Percentiles rank a stretch among this genome's conserved stretches.
phyloP scores from a whole-genome alignment of 495 filamentous ascomycete species.

The Usnea hakonensis region DNA sequence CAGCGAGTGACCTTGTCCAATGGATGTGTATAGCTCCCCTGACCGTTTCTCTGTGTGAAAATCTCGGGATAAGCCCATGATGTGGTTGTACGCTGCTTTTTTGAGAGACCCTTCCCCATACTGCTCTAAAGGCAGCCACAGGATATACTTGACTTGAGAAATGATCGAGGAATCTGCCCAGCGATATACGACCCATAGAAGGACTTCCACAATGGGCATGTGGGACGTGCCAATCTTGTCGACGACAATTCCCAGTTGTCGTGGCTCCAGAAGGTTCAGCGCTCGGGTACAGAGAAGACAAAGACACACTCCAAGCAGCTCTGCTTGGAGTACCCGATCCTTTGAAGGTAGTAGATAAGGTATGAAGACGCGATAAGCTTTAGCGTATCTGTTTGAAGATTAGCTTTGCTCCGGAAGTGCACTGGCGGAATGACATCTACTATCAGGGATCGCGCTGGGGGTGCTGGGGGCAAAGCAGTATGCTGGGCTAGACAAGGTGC shows the following conservation, averaged over 20 bases:
- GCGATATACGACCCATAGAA: slow-evolving; percentile 46
- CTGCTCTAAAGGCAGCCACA: slow-evolving; percentile 62
- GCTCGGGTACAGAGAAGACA: slow-evolving; percentile 56
- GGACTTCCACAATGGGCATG: slow-evolving; percentile 48
- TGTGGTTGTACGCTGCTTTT: slow-evolving; percentile 61
- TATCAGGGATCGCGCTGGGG: not conserved
- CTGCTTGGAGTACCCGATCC: slow-evolving; percentile 46
- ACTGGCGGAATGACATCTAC: not conserved
- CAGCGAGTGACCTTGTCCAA: slow-evolving; percentile 56
- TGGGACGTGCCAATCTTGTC: slow-evolving; percentile 31
- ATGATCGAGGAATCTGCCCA: slow-evolving; percentile 47
- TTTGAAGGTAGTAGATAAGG: slow-evolving; percentile 60
- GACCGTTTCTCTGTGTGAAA: slow-evolving; percentile 70
- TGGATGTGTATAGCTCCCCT: slow-evolving; percentile 60
- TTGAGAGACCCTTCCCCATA: slow-evolving; percentile 54
- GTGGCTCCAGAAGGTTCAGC: slow-evolving; percentile 57
- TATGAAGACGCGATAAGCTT: slow-evolving; percentile 43
- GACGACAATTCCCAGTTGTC: slow-evolving; percentile 57
- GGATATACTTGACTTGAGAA: slow-evolving; percentile 44
- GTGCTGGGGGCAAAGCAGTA: not conserved
- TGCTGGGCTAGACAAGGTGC: not conserved
- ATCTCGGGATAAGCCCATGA: slow-evolving; percentile 71
- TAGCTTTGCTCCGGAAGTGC: not conserved
- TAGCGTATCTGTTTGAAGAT: not conserved
- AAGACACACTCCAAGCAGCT: slow-evolving; percentile 47